These are phyloP conservation scores for Aspergillus glaucus DNA, from an alignment of 2,329 filamentous ascomycete species.

Conservation along the genomic window DNA sequence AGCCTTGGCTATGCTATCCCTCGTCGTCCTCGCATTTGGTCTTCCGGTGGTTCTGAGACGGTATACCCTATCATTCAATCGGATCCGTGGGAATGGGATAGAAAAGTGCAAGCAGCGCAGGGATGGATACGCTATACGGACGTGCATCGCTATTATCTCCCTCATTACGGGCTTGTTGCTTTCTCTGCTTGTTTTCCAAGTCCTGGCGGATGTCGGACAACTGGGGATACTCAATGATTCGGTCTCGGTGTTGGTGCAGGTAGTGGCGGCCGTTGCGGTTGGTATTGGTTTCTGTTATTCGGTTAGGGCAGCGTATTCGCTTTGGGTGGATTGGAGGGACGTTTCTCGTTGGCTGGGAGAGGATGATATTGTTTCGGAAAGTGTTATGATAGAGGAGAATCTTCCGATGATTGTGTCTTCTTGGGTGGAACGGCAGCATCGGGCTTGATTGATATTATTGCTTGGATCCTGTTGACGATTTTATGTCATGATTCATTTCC, in stretches of 20 bases:
- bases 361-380: not conserved
- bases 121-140: not conserved
- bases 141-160: not conserved
- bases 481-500: not conserved
- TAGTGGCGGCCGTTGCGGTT: not conserved
- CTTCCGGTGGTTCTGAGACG: conserved; percentile 1
- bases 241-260: not conserved
- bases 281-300: not conserved
- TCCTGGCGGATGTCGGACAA: not conserved
- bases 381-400: not conserved
- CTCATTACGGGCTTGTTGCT: not conserved
- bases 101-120: not conserved
- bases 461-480: not conserved
- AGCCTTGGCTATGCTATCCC: not conserved
- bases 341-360: not conserved
- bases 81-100: not conserved
- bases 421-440: conserved; percentile 2
- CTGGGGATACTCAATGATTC: not conserved
- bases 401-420: conserved; percentile 2
- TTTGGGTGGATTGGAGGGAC: conserved; percentile 4
- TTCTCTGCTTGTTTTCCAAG: not conserved
- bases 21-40: not conserved
- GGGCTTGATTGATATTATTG: conserved; percentile 1
- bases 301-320: not conserved
- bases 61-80: not conserved